These are phyloP conservation scores for Trypanosomatidae sp. DNA, from an alignment of 208 protist species.

Conservation along the genomic window DNA sequence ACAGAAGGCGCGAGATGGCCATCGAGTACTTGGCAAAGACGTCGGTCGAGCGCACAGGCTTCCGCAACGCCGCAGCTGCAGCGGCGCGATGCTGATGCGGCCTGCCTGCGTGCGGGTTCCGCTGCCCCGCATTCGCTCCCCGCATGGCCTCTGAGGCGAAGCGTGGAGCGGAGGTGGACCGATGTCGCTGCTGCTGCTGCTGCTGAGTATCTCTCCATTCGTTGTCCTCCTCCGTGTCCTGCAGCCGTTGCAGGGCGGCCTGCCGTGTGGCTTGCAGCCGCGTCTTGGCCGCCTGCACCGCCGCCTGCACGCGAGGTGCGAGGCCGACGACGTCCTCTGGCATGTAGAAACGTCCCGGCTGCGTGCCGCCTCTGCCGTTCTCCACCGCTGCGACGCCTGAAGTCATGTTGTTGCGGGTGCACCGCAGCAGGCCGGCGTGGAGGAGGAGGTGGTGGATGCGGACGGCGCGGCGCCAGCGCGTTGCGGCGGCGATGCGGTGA, in stretches of 20 bases:
- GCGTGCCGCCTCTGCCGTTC: too few relatives aligned
- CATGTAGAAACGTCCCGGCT: constrained; percentile 25
- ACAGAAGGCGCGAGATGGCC: constrained; percentile 33
- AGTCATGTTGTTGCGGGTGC: constrained; percentile 3
- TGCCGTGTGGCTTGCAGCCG: constrained; percentile 15
- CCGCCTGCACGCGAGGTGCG: constrained; percentile 44
- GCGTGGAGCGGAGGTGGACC: too few relatives aligned
- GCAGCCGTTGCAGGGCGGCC: too few relatives aligned
- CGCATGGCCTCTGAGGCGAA: too few relatives aligned
- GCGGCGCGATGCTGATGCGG: too few relatives aligned
- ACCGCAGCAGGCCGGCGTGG: not conserved
- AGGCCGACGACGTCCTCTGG: constrained; percentile 25
- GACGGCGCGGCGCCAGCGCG: constrained; percentile 22
- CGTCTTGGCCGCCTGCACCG: constrained; percentile 29
- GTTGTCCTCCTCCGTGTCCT: too few relatives aligned
- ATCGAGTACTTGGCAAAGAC: constrained; percentile 32
- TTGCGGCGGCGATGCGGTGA: constrained; percentile 2
- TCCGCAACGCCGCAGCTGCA: too few relatives aligned
- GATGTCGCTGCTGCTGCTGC: not conserved
- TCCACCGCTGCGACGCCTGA: too few relatives aligned
- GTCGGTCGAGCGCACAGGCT: too few relatives aligned
- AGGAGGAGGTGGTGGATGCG: constrained; percentile 23
- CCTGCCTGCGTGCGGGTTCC: too few relatives aligned
- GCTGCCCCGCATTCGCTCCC: too few relatives aligned
- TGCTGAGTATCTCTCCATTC: too few relatives aligned